Percentiles rank a stretch among this genome's conserved stretches.
Conservation (phyloP, 208 protist genomes). For the Crithidia brevicula region DNA sequence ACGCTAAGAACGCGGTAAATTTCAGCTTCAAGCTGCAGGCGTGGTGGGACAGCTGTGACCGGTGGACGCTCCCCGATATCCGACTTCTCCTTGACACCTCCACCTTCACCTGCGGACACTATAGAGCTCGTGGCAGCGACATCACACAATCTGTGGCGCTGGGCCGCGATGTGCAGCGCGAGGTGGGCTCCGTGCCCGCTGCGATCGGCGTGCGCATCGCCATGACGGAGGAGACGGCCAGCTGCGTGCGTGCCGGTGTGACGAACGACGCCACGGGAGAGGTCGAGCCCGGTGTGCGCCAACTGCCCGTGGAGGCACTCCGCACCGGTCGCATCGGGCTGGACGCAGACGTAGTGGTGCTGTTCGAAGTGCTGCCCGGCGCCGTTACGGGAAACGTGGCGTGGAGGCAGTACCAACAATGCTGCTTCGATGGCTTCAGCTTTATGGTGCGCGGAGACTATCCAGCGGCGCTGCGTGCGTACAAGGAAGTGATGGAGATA, state of each 20-base stretch:
- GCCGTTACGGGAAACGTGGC: conserved; percentile 6
- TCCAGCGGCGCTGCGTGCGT: conserved; percentile 29
- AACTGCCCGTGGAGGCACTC: conserved; percentile 40
- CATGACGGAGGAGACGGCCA: conserved; percentile 48
- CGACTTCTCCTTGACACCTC: conserved; percentile 31
- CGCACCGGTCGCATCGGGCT: conserved; percentile 7
- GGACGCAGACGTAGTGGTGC: conserved; percentile 24
- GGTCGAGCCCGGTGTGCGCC: conserved; percentile 8
- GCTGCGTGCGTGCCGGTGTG: conserved; percentile 26
- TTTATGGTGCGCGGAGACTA: conserved; percentile 49
- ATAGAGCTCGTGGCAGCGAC: conserved; percentile 8
- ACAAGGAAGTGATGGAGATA: conserved; percentile 25
- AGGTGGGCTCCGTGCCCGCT: conserved; percentile 33
- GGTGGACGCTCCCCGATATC: conserved; percentile 9
- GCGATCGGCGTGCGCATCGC: conserved; percentile 33
- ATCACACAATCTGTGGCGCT: conserved; percentile 25
- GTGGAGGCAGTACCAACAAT: conserved; percentile 31
- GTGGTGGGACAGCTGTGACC: neutral
- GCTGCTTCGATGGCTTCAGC: conserved; percentile 36
- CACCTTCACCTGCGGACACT: conserved; percentile 27
- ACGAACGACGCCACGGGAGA: neutral
- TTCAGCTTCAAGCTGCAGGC: conserved; percentile 26
- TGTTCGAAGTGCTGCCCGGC: conserved; percentile 36
- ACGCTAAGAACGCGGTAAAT: conserved; percentile 14
- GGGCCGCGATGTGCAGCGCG: conserved; percentile 33